Evolutionary conservation across 495 filamentous ascomycete species (phyloP).

Genomic region (Hyaloscypha hepaticicola): DNA sequence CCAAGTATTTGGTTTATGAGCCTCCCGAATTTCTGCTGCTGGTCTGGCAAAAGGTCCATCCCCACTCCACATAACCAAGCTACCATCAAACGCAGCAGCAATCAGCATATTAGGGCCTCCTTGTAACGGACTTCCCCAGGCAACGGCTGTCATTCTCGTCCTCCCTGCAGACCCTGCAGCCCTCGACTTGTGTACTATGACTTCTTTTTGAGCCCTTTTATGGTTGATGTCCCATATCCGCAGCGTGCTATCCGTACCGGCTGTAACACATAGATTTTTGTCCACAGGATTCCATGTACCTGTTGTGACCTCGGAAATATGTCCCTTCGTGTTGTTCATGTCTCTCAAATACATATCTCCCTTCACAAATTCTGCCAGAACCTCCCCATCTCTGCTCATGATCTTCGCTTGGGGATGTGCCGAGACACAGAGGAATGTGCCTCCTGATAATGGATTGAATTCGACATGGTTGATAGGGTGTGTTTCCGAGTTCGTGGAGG

Average conservation of each 20-base stretch:
- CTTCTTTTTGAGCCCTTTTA: slow-evolving; percentile 81
- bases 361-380: slow-evolving; percentile 83
- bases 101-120: slow-evolving; percentile 79
- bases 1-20: slow-evolving; percentile 83
- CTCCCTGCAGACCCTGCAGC: slow-evolving; percentile 82
- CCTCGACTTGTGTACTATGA: slow-evolving; percentile 92
- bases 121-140: slow-evolving; percentile 77
- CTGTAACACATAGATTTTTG: slow-evolving; percentile 78
- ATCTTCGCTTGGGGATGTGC: slow-evolving; percentile 88
- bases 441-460: slow-evolving; percentile 82
- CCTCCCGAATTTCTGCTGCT: slow-evolving; percentile 79
- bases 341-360: slow-evolving; percentile 98
- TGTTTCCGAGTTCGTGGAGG: slow-evolving; percentile 68
- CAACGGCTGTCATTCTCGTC: slow-evolving; percentile 89
- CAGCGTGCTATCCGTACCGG: slow-evolving; percentile 88
- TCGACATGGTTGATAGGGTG: slow-evolving; percentile 82
- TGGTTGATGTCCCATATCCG: slow-evolving; percentile 96
- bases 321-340: slow-evolving; percentile 94
- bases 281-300: slow-evolving; percentile 89
- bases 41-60: slow-evolving; percentile 86
- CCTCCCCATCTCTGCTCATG: slow-evolving; percentile 82
- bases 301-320: slow-evolving; percentile 83
- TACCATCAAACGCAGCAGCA: slow-evolving; percentile 86
- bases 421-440: slow-evolving; percentile 79
- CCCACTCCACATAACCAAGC: slow-evolving; percentile 86